phyloP scores from a whole-genome alignment of 805 yeast genomes.

The Blastobotrys parvus region DNA sequence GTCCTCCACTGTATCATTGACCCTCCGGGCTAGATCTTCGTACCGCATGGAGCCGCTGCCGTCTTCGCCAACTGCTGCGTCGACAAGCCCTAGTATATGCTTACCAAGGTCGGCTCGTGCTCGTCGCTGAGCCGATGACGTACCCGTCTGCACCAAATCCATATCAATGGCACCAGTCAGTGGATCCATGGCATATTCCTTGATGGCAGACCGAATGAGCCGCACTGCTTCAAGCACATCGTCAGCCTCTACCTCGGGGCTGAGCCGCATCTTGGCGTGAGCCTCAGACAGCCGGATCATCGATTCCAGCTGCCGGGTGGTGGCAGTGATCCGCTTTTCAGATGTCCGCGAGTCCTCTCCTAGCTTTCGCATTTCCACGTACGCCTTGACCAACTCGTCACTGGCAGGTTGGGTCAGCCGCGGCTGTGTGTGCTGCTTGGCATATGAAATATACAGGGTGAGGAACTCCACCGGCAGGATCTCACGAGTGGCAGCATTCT shows the following conservation, averaged over 20 bases:
- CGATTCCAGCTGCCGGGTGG: conserved; percentile 93
- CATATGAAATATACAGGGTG: conserved; percentile 85
- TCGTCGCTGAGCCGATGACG: conserved; percentile 76
- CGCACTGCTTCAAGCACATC: conserved; percentile 95
- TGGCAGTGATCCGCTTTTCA: conserved; percentile 92
- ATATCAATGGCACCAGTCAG: conserved; percentile 93
- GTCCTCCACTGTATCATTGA: conserved; percentile 58
- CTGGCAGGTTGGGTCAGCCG: conserved; percentile 72
- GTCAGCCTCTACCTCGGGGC: conserved; percentile 56
- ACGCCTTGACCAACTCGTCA: conserved; percentile 72
- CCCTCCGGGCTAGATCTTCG: conserved; percentile 46
- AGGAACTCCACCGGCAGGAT: conserved; percentile 80
- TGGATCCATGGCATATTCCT: conserved; percentile 98
- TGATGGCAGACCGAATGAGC: conserved; percentile 84
- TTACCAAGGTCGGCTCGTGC: conserved; percentile 63
- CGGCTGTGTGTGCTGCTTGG: conserved; percentile 82
- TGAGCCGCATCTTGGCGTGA: conserved; percentile 91
- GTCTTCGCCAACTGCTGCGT: conserved; percentile 27
- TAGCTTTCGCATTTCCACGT: conserved; percentile 87
- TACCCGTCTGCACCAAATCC: conserved; percentile 96
- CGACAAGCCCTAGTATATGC: conserved; percentile 49
- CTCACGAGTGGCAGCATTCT: conserved; percentile 57
- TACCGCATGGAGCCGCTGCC: conserved; percentile 43
- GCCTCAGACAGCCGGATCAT: conserved; percentile 95
- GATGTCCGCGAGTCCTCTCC: conserved; percentile 86